These are phyloP conservation scores for Nannochloropsis granulata DNA, from an alignment of 108 stramenopile genomes.

Conservation along the genomic window DNA sequence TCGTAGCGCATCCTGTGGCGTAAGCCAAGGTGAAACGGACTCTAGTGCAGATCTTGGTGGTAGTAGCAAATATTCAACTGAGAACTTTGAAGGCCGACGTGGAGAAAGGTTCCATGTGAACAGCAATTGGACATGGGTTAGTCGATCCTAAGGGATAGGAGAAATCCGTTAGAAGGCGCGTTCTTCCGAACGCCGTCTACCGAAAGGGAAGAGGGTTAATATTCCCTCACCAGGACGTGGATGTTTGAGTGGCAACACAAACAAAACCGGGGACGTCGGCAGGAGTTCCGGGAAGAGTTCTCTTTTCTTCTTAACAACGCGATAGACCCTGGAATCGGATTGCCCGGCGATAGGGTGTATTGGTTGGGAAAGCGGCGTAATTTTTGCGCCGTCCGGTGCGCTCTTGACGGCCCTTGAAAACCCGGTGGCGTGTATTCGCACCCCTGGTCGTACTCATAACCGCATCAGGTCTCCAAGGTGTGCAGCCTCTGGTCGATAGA, in stretches of 20 bases:
- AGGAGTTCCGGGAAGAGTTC: slow-evolving; percentile 73
- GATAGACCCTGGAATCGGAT: slow-evolving; percentile 68
- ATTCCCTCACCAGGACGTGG: slow-evolving; percentile 80
- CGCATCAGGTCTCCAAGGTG: slow-evolving; percentile 95
- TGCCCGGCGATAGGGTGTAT: slow-evolving; percentile 64
- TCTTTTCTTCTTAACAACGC: slow-evolving; percentile 83
- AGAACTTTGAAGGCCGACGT: slow-evolving; percentile 54
- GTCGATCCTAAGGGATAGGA: slow-evolving; percentile 65
- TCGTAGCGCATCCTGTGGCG: slow-evolving; percentile 67
- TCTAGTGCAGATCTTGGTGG: slow-evolving; percentile 83
- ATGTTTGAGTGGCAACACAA: slow-evolving; percentile 70
- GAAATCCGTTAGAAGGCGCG: slow-evolving; percentile 62
- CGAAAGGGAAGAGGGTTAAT: slow-evolving; percentile 87
- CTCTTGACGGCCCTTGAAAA: slow-evolving; percentile 77
- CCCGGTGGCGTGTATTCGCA: slow-evolving; percentile 67
- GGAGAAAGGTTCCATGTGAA: slow-evolving; percentile 45
- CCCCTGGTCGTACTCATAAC: slow-evolving; percentile 80
- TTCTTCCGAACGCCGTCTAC: slow-evolving; percentile 46
- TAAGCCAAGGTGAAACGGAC: slow-evolving; percentile 78
- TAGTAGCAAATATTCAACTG: slow-evolving; percentile 93
- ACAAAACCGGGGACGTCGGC: slow-evolving; percentile 66
- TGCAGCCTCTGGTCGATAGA: slow-evolving; percentile 89
- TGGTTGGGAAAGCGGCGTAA: slow-evolving; percentile 59
- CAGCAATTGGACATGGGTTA: slow-evolving; percentile 42
- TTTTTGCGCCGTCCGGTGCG: slow-evolving; percentile 65